Percentiles rank a stretch among this genome's conserved stretches.
Evolutionary conservation across 2,329 filamentous ascomycete species (phyloP).

Genomic region (Monilinia fructigena): DNA sequence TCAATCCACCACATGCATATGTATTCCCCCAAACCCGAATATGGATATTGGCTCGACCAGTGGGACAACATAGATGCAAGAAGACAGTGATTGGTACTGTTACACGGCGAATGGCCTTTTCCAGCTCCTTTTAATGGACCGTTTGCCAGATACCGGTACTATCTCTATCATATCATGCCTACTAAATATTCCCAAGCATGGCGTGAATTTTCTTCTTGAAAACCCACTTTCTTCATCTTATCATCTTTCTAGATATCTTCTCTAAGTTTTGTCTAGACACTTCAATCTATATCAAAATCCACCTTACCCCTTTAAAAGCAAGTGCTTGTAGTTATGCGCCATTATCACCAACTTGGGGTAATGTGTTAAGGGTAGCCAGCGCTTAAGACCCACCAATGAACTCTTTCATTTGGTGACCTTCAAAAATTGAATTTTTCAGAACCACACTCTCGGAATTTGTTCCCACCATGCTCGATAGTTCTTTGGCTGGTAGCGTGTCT

Average conservation of each 20-base stretch:
- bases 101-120: not conserved
- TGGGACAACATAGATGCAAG: not conserved
- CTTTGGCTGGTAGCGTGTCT: not conserved
- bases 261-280: no score
- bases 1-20: no score
- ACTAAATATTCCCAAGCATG: no score
- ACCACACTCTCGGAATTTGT: not conserved
- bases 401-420: not conserved
- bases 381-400: conserved; percentile 14
- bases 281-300: not conserved
- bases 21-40: no score
- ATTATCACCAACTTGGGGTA: not conserved
- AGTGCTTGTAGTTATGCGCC: not conserved
- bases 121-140: not conserved
- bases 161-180: no score
- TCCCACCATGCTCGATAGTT: not conserved
- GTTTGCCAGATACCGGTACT: not conserved
- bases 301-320: not conserved
- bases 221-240: no score
- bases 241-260: no score
- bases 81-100: not conserved
- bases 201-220: no score
- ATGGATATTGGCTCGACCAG: not conserved
- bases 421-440: not conserved
- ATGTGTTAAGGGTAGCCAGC: not conserved